phyloP scores from a whole-genome alignment of 148 eudicot genomes.

The Agrostemma githago region DNA sequence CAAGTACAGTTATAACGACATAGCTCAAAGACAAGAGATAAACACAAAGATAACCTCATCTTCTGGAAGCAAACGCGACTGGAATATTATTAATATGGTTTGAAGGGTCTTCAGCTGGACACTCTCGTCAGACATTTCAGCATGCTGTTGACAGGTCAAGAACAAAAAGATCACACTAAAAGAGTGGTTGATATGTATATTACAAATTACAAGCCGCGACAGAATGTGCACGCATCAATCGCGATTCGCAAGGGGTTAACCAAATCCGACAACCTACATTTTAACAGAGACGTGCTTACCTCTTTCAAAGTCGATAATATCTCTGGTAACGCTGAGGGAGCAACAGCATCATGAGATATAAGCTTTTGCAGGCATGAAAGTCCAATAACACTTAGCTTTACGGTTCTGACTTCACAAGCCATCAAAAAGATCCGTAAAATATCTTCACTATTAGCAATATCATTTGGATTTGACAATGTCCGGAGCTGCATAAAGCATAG shows the following conservation, averaged over 20 bases:
- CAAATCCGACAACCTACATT: neutral
- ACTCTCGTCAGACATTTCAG: slow-evolving; percentile 93
- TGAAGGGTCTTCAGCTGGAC: slow-evolving; percentile 94
- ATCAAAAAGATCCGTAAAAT: slow-evolving; percentile 87
- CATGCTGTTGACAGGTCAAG: slow-evolving; percentile 53
- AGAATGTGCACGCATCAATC: neutral
- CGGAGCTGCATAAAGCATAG: slow-evolving; percentile 65
- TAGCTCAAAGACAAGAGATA: slow-evolving; percentile 12
- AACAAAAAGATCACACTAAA: neutral
- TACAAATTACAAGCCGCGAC: neutral
- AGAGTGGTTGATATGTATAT: neutral
- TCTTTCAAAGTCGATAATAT: slow-evolving; percentile 79
- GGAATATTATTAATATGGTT: slow-evolving; percentile 84
- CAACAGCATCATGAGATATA: slow-evolving; percentile 88
- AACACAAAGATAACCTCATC: slow-evolving; percentile 53
- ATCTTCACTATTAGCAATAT: slow-evolving; percentile 89
- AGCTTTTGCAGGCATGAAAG: slow-evolving; percentile 97
- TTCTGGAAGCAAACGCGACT: slow-evolving; percentile 85
- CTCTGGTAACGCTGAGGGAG: slow-evolving; percentile 82
- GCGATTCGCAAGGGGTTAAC: neutral
- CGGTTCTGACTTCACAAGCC: slow-evolving; percentile 91
- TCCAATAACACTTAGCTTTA: slow-evolving; percentile 88
- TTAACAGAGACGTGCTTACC: slow-evolving; percentile 34
- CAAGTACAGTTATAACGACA: neutral
- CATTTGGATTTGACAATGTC: slow-evolving; percentile 78